phyloP scores from a whole-genome alignment of 2,329 filamentous ascomycete genomes.

The Phialophora chinensis region DNA sequence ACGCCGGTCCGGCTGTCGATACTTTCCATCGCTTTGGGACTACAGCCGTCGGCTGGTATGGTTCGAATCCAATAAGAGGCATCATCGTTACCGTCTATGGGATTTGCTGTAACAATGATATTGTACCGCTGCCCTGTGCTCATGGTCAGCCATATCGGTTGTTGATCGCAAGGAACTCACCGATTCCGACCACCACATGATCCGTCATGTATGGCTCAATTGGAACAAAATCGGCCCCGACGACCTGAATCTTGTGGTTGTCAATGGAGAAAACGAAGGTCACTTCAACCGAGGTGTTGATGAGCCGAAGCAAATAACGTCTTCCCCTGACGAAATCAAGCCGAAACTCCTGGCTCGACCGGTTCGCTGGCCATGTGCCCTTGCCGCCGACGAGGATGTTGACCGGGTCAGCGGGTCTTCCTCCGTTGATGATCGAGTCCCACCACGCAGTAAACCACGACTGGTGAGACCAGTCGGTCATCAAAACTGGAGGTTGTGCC shows the following conservation, averaged over 20 bases:
- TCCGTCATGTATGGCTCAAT: slow-evolving; percentile 19
- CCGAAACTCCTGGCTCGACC: background rate
- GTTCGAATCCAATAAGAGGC: slow-evolving; percentile 17
- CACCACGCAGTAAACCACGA: slow-evolving; percentile 11
- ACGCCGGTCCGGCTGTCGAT: slow-evolving; percentile 10
- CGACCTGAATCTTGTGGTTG: slow-evolving; percentile 18
- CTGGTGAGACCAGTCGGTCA: slow-evolving; percentile 14
- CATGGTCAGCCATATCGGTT: background rate
- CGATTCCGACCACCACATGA: slow-evolving; percentile 19
- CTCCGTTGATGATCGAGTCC: background rate
- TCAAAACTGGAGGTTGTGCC: slow-evolving; percentile 6
- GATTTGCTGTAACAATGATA: slow-evolving; percentile 17
- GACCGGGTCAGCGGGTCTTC: background rate
- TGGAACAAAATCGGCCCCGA: slow-evolving; percentile 15
- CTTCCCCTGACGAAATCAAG: background rate
- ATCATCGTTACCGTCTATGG: background rate
- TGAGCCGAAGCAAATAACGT: slow-evolving; percentile 15
- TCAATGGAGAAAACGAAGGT: slow-evolving; percentile 20
- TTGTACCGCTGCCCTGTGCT: slow-evolving; percentile 16
- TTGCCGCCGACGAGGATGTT: slow-evolving; percentile 17
- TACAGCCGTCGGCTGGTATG: slow-evolving; percentile 8
- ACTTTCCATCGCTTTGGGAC: background rate
- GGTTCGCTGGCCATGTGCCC: background rate
- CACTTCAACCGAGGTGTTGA: slow-evolving; percentile 12
- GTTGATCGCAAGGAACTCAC: background rate